Base-by-base conservation (phyloP, 108 stramenopile species). In the Fragilaria radians region DNA sequence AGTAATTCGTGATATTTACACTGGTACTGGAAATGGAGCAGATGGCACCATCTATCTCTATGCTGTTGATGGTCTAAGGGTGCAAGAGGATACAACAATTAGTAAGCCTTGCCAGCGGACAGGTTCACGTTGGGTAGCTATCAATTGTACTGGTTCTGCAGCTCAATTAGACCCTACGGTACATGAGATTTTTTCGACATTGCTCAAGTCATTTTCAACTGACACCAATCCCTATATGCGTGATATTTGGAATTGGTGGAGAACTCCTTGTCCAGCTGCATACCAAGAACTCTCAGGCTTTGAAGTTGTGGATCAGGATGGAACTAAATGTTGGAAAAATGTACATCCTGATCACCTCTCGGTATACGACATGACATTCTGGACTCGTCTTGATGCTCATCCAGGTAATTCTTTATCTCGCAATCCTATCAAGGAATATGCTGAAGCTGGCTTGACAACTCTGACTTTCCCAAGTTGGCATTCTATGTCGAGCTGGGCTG, bases 361-460 rank as follows among this genome's bases (percentile, higher is more conserved):
- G 51, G 74, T 82, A 21, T 82, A 72, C 48, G 80, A 82, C 28
- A 68, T 77, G 26, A 75, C 70, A 25, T 59, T 47, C 7, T 82
- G 77, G 77, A 64, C 48, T 70, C 47, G 59, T 55, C 70, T 21
- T 36, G 59, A 47, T 46, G 60, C 52, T 30, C 59, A 53, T 65
- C 75, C 28, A 62, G 80, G 80, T 52, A 75, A 45, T 59, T 53
- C 29, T 65, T 67, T 24, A 54, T 23, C 61, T 59, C 11, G 3
- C 47, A 59, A 66, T 14, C 9, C 73, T 0, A 71, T 60, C 17
- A 55, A 65, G n/a, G 60, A 66, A 47, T 57, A 73, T 32, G 74
- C 79, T 2, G 7, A 46, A 11, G 61, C 65, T 18, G 62, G 52
- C 48, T 56, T 57, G 17, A 36, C 42, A 7, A 57, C 45, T 22